A percentile compares a stretch with the other conserved stretches of the same genome.
phyloP scores from a whole-genome alignment of 139 green algal genomes.

The Coccomyxa sp. region DNA sequence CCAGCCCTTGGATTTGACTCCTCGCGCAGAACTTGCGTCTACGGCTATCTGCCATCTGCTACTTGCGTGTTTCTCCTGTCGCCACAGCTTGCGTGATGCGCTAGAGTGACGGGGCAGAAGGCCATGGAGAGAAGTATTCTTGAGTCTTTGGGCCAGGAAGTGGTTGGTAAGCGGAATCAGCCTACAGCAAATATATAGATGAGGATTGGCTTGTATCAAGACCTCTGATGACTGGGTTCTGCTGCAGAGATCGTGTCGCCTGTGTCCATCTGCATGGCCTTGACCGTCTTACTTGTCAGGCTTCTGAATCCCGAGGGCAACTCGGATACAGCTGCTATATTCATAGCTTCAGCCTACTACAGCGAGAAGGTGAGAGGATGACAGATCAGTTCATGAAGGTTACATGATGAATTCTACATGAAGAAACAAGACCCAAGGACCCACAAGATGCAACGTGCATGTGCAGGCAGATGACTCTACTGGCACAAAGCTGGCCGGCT shows the following conservation, averaged over 20 bases:
- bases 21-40: too few relatives aligned
- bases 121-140: constrained; percentile 29
- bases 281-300: constrained; percentile 81
- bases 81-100: too few relatives aligned
- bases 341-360: constrained; percentile 76
- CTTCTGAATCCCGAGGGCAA: constrained; percentile 76
- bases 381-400: not conserved
- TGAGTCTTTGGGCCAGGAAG: constrained; percentile 71
- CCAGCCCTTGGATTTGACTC: too few relatives aligned
- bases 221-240: not conserved
- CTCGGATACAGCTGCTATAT: constrained; percentile 34
- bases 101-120: too few relatives aligned
- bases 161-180: constrained; percentile 40
- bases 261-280: constrained; percentile 90
- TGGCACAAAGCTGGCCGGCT: constrained; percentile 75
- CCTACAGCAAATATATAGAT: not conserved
- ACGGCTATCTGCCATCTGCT: too few relatives aligned
- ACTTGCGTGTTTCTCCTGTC: too few relatives aligned
- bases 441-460: too few relatives aligned
- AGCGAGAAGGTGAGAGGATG: constrained; percentile 53
- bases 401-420: not conserved
- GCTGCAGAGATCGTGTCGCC: constrained; percentile 59
- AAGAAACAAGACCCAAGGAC: too few relatives aligned
- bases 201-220: too few relatives aligned
- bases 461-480: constrained; percentile 48